phyloP scores from a whole-genome alignment of 768 basidiomycete genomes.

The Leccinum ochraceum region DNA sequence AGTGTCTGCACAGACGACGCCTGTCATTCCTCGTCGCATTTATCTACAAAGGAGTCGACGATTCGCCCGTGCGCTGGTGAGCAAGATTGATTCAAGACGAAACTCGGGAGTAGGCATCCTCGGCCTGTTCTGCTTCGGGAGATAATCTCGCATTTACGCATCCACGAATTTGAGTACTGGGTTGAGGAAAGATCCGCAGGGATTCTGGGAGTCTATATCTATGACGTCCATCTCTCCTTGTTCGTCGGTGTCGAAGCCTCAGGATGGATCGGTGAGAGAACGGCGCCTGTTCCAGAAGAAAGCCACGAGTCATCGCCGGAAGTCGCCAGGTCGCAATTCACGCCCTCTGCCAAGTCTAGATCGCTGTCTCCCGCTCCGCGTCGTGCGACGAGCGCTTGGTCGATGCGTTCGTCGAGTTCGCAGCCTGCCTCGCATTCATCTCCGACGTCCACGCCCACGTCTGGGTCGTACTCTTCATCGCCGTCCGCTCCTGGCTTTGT shows the following conservation, averaged over 20 bases:
- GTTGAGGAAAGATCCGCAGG: slow-evolving; percentile 20
- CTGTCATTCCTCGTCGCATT: background rate
- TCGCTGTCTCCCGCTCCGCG: too few relatives aligned
- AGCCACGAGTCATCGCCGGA: background rate
- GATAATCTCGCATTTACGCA: slow-evolving; percentile 1
- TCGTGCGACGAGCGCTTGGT: too few relatives aligned
- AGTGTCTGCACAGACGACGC: too few relatives aligned
- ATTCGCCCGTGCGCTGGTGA: background rate
- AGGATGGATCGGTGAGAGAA: slow-evolving; percentile 11
- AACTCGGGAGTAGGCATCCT: background rate
- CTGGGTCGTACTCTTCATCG: too few relatives aligned
- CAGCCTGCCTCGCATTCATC: too few relatives aligned
- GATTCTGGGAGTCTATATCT: slow-evolving; percentile 26
- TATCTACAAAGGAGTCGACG: slow-evolving; percentile 4
- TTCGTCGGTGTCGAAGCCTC: slow-evolving; percentile 8
- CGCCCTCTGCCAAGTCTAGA: background rate
- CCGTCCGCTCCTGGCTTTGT: too few relatives aligned
- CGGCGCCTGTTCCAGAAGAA: background rate
- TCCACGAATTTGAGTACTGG: slow-evolving; percentile 7
- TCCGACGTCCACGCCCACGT: too few relatives aligned
- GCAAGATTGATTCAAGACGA: background rate
- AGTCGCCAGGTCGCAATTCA: background rate
- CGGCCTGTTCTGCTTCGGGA: background rate
- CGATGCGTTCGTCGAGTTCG: too few relatives aligned
- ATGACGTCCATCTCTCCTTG: slow-evolving; percentile 15